Evolutionary conservation across 768 basidiomycete genomes (phyloP), one percentile per base, ranked within the genome.

Genomic region (Mycena rebaudengoi): DNA sequence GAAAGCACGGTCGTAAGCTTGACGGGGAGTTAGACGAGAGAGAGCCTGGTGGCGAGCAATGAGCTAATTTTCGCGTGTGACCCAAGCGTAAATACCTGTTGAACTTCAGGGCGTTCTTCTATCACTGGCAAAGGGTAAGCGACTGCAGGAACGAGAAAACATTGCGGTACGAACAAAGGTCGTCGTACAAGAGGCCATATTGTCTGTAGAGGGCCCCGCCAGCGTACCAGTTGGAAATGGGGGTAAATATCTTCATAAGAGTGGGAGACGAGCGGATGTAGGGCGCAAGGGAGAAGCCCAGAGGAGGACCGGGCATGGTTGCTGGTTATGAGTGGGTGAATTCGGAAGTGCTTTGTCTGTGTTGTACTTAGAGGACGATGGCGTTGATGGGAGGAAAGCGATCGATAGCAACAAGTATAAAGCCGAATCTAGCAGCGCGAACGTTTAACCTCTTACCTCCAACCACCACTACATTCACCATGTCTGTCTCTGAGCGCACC

Each of bases 181-280:
- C 97, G 76, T 99, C 97, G 76, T 98, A 96, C 73, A 86, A 88
- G 79, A 98, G 87, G 69, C 97, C 97, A 72, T 93, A 84, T 72
- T 89, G 84, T 69, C 97, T 87, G 84, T 96, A 93, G 39, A 96
- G 95, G 37, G 90, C 77, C 55, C 90, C 79, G 74, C 91, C 76
- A 70, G 90, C 90, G 73, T 98, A 98, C 86, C 90, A 91, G 69
- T 86, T 83, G 8, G 95, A 92, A 58, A 98, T 49, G 58, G 95
- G 95, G 63, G 88, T 89, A 66, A 97, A 68, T 79, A 86, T 82
- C 62, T 80, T 83, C 74, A 84, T 85, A 58, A 98, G 83, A 23
- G 87, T 83, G 70, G 87, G 86, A 26, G 88, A 90, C 44, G 87
- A 84, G 73, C 85, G 85, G 73, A 98, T 81, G 71, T 87, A 85